Base-by-base conservation (phyloP, 2,329 filamentous ascomycete species). In the Aspergillus caelatus region DNA sequence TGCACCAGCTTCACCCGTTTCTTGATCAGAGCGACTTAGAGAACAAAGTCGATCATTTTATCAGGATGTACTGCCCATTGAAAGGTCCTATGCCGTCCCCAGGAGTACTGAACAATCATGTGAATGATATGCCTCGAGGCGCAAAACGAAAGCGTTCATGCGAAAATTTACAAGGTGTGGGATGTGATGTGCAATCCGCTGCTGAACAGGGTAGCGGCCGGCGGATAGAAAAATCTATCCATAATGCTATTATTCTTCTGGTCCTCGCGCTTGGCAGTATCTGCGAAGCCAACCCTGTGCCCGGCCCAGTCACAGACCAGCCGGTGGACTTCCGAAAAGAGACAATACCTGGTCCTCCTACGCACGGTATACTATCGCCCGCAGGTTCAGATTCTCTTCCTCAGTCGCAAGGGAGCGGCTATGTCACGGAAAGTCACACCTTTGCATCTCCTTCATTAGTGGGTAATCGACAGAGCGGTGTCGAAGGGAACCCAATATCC, bases 261-360 rank as follows among this genome's bases (percentile, higher is more conserved):
- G 88, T 97, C 1, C 83, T 98, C 60, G 94, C 94, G 0, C 81
- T 99, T 7, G 95, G 95, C 21, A 93, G 93, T 72, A 91, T 98
- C 14, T 94, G 92, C 70, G 77, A 83, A 63, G 79, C 84, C 63
- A 79, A 80, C 16, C 79, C 81, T 21, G 71, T 89, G 12, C 85
- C 85, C 21, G 82, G 82, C 2, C 82, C 90, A 2, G 83, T 91
- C 9, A 83, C 82, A 19, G 74, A 76, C 41, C 32, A 63, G 23
- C 63, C 59, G 12, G 60, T 66, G 36, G 72, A 73, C 65, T 76
- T 68, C 62, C 74, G 64, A 58, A 69, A 67, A 58, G 72, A 72
- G 62, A 62, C 58, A 28, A 76, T 76, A 36, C 74, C 72, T 57
- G 68, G 67, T 14, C 72, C 70, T 36, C 61, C 68, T 4, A 60